These are phyloP conservation scores for Taphrina communis DNA, from an alignment of 1,139 yeast species.

Conservation along the genomic window DNA sequence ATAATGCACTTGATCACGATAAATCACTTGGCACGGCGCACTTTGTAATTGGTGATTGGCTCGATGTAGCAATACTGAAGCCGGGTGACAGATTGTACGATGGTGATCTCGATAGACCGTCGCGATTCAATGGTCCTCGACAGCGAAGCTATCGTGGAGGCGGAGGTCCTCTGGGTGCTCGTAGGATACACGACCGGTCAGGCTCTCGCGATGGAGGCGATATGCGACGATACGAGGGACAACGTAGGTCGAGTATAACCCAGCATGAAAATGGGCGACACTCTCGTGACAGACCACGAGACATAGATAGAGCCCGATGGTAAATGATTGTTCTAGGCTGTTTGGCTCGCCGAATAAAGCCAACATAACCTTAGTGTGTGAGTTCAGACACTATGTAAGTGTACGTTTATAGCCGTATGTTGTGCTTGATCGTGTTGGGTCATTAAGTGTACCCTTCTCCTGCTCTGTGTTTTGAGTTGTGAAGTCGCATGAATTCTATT, in stretches of 20 bases:
- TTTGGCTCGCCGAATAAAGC: too few species aligned
- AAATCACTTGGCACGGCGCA: conserved; percentile 23
- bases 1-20: conserved; percentile 1
- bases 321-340: background rate
- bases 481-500: background rate
- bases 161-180: background rate
- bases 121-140: background rate
- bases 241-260: background rate
- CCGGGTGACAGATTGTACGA: conserved; percentile 19
- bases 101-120: background rate
- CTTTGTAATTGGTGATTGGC: conserved; percentile 29
- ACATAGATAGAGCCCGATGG: background rate
- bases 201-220: background rate
- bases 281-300: conserved; percentile 2
- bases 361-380: too few species aligned
- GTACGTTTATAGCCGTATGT: too few species aligned
- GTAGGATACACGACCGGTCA: background rate
- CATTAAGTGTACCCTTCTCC: background rate
- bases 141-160: background rate
- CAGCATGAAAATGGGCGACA: background rate
- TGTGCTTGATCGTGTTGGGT: background rate
- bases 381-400: too few species aligned
- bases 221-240: background rate
- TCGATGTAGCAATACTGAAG: conserved; percentile 31
- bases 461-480: background rate